Evolutionary conservation across 2,329 filamentous ascomycete species (phyloP).

Genomic region (Pseudocercospora fijiensis): DNA sequence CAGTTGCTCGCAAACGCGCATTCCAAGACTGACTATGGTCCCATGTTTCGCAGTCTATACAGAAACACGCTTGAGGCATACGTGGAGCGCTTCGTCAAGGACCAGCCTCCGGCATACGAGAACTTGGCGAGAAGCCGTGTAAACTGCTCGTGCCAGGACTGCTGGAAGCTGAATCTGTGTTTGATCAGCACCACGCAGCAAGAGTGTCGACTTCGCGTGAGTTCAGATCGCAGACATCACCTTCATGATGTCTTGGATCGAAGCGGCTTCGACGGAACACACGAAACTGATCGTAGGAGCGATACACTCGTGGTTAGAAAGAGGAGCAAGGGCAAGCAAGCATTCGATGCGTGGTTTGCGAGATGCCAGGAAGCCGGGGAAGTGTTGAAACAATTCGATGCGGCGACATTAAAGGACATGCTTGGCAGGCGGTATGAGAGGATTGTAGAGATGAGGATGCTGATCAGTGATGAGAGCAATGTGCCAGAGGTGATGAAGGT

Average conservation of each 20-base stretch:
- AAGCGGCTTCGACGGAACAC: background rate
- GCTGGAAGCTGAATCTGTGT: background rate
- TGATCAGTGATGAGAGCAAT: background rate
- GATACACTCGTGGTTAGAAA: background rate
- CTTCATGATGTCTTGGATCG: background rate
- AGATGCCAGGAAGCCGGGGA: conserved; percentile 5
- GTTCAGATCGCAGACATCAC: background rate
- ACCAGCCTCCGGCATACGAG: background rate
- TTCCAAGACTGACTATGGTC: background rate
- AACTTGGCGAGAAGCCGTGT: background rate
- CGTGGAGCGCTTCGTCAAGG: background rate
- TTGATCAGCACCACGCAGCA: conserved; percentile 1
- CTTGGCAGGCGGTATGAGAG: background rate
- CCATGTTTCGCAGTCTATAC: background rate
- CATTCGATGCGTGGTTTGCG: background rate
- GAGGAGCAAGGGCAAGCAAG: background rate
- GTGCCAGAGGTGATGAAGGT: background rate
- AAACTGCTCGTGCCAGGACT: background rate
- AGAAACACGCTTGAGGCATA: background rate
- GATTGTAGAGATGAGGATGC: background rate
- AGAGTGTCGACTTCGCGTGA: background rate
- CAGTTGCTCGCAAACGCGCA: background rate
- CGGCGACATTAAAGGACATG: background rate
- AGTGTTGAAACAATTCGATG: background rate
- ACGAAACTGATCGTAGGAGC: background rate